Conservation (phyloP, 805 yeast species). For the Candida tallmaniae region DNA sequence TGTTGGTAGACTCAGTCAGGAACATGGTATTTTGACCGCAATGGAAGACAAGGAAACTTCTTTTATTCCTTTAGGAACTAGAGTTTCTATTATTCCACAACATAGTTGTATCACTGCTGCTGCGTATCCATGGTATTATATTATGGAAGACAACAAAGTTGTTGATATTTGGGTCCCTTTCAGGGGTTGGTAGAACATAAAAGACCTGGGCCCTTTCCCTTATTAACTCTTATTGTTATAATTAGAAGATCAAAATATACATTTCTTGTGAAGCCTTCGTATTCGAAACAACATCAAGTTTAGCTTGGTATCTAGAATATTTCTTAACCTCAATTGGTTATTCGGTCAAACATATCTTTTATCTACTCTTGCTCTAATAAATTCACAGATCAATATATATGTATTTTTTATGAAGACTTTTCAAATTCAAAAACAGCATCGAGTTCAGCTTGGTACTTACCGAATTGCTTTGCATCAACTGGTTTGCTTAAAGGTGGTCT, state of each 20-base stretch:
- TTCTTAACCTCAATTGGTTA: constrained; percentile 6
- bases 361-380: neutral
- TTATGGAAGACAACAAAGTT: constrained; percentile 43
- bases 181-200: constrained; percentile 18
- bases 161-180: constrained; percentile 63
- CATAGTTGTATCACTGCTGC: constrained; percentile 73
- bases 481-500: constrained; percentile 25
- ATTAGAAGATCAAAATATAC: neutral
- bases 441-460: constrained; percentile 12
- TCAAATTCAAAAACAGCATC: constrained; percentile 13
- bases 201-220: neutral
- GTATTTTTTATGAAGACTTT: constrained; percentile 7
- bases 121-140: constrained; percentile 52
- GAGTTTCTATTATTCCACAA: constrained; percentile 57
- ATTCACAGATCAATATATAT: neutral
- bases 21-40: constrained; percentile 71
- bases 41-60: constrained; percentile 19
- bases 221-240: neutral
- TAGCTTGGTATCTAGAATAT: constrained; percentile 12
- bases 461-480: constrained; percentile 7
- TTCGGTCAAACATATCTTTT: neutral
- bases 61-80: constrained; percentile 51
- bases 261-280: neutral
- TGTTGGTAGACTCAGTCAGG: constrained; percentile 69
- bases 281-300: constrained; percentile 12